Evolutionary conservation across 164 flowering plant species (phyloP), one percentile per base, ranked within the genome.

Genomic region (Dillenia suffruticosa): DNA sequence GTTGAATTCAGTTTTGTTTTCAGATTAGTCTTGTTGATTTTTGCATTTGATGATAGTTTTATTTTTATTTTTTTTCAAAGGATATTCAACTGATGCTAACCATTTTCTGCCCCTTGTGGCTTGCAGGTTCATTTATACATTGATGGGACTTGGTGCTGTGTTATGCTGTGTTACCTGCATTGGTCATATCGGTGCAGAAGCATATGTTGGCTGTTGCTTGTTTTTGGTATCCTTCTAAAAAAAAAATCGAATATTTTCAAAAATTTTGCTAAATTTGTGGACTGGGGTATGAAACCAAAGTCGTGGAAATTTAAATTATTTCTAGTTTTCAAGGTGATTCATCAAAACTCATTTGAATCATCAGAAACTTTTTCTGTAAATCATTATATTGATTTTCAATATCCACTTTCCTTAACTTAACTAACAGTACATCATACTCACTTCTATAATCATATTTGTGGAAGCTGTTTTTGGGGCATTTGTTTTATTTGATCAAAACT

Each of bases 41-140:
- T 32, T 32, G 40, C 40, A 32, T 32, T 32, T 4, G 0, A 6
- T 32, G 5, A 32, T 32, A 32, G 40, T 32, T 32, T 32, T 32
- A 32, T 32, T 32, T 19, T 19, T 19, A 19, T 19, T 19, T 19
- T 32, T 6, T 32, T 32, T 4, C 40, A 32, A 32, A 32, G 7
- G 40, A 32, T 32, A 32, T 32, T 32, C 40, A 32, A 32, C 6
- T 7, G 40, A 32, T 32, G 32, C 40, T 32, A 32, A 32, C 40
- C 40, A 32, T 32, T 32, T 32, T 32, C 40, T 32, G 40, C 8
- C 13, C 9, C 19, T 17, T 49, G 63, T 58, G 61, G 24, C 45
- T 67, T 68, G 63, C 90, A 91, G 97, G 95, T 88, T 91, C 72
- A 88, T 88, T 64, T 86, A 88, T 79, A 72, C 74, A 6, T 84